Percentiles rank a stretch among this genome's conserved stretches.
Conservation (phyloP, 2,329 filamentous ascomycete species). For the Fusarium kyushuense region DNA sequence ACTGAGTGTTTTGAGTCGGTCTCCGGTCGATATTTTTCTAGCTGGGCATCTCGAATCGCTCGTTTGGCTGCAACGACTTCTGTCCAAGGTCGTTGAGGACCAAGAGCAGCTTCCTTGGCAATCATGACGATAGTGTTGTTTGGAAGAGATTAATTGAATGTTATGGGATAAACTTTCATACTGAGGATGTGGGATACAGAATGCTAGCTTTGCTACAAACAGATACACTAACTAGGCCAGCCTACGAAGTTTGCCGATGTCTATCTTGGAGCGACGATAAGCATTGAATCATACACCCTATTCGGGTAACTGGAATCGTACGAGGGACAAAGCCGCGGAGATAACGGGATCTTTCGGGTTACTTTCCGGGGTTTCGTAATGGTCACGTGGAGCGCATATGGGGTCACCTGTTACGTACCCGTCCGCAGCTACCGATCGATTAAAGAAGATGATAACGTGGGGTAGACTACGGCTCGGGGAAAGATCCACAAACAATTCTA, state of each 20-base stretch:
- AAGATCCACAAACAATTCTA: background rate
- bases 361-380: background rate
- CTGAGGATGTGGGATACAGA: background rate
- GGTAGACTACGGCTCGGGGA: background rate
- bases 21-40: background rate
- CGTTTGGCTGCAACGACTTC: background rate
- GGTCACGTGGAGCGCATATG: background rate
- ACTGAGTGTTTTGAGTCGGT: accelerated
- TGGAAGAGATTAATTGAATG: background rate
- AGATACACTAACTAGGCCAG: background rate
- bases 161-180: accelerated
- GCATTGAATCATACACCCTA: background rate
- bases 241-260: background rate
- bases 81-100: background rate
- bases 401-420: no score
- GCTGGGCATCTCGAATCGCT: background rate
- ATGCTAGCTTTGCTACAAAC: background rate
- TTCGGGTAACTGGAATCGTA: background rate
- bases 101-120: accelerated
- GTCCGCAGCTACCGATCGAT: background rate
- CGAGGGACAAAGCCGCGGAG: background rate
- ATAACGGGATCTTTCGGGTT: background rate
- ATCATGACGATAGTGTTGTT: accelerated
- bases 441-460: background rate
- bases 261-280: background rate